phyloP scores from a whole-genome alignment of 2,329 filamentous ascomycete species.

The Mariannaea sp. region DNA sequence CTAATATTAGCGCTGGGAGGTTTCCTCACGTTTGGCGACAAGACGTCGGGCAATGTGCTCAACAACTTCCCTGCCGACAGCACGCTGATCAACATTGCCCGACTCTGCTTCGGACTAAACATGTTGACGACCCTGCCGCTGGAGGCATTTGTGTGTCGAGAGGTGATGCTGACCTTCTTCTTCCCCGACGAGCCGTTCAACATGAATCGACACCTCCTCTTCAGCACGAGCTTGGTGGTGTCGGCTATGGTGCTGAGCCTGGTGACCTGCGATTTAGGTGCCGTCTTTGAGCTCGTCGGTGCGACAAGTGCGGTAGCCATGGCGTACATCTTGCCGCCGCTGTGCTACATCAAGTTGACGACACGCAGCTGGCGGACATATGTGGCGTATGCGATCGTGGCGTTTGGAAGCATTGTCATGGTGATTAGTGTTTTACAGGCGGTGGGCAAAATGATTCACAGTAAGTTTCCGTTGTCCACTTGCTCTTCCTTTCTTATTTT shows the following conservation, averaged over 20 bases:
- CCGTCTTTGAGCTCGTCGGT: slow-evolving; percentile 94
- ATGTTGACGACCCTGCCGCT: slow-evolving; percentile 97
- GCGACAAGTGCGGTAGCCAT: slow-evolving; percentile 92
- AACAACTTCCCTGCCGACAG: slow-evolving; percentile 97
- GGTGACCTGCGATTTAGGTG: slow-evolving; percentile 88
- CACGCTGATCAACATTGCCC: slow-evolving; percentile 90
- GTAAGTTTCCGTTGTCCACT: no score
- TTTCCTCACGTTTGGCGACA: slow-evolving; percentile 90
- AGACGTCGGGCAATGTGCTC: slow-evolving; percentile 91
- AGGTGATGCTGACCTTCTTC: slow-evolving; percentile 91
- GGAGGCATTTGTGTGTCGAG: slow-evolving; percentile 95
- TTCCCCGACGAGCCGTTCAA: slow-evolving; percentile 74
- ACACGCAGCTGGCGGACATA: slow-evolving; percentile 75
- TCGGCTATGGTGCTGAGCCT: slow-evolving; percentile 77
- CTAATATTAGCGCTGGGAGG: slow-evolving; percentile 85
- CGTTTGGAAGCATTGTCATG: slow-evolving; percentile 82
- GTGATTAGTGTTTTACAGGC: slow-evolving; percentile 77
- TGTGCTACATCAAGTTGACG: slow-evolving; percentile 94
- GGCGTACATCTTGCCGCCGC: slow-evolving; percentile 91
- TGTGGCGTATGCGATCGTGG: slow-evolving; percentile 72
- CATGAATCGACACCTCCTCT: slow-evolving; percentile 81
- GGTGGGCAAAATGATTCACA: slow-evolving; percentile 66
- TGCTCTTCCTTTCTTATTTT: neutral
- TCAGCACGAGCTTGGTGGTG: slow-evolving; percentile 83
- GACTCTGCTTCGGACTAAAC: slow-evolving; percentile 95